phyloP scores from a whole-genome alignment of 2,329 filamentous ascomycete genomes.

The Pestalotiopsis sp. region DNA sequence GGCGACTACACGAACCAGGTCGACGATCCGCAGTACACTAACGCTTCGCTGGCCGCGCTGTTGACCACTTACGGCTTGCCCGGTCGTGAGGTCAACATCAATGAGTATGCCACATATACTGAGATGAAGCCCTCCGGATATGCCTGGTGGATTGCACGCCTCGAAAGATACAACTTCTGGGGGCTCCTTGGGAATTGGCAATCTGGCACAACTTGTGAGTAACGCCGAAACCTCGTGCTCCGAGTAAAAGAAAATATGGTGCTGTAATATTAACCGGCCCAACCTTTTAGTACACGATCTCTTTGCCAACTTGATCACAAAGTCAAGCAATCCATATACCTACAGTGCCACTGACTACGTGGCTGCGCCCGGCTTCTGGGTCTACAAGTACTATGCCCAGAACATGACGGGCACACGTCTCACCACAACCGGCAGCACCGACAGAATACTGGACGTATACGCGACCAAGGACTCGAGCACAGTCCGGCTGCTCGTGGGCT shows the following conservation, averaged over 20 bases:
- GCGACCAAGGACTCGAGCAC: slow-evolving; percentile 31
- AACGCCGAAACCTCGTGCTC: not conserved
- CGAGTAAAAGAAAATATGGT: too few relatives aligned
- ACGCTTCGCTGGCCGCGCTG: slow-evolving; percentile 10
- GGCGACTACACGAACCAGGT: slow-evolving; percentile 1
- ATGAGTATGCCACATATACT: slow-evolving; percentile 12
- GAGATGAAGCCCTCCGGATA: slow-evolving; percentile 13
- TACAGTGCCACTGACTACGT: slow-evolving; percentile 16
- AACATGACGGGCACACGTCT: slow-evolving; percentile 44
- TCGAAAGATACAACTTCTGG: slow-evolving; percentile 11
- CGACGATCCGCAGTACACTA: slow-evolving; percentile 15
- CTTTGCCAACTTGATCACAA: slow-evolving; percentile 13
- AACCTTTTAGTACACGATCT: slow-evolving; percentile 7
- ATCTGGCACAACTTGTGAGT: slow-evolving; percentile 4
- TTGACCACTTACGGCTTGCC: slow-evolving; percentile 5
- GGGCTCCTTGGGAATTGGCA: slow-evolving; percentile 13
- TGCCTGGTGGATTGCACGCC: slow-evolving; percentile 13
- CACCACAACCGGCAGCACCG: slow-evolving; percentile 34
- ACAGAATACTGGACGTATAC: slow-evolving; percentile 39
- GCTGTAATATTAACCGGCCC: not conserved
- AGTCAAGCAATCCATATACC: slow-evolving; percentile 6
- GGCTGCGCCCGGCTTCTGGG: slow-evolving; percentile 37
- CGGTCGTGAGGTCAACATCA: slow-evolving; percentile 10
- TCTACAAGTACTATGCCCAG: slow-evolving; percentile 48
- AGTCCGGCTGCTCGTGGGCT: slow-evolving; percentile 38